Conservation (phyloP, 108 stramenopile species). For the Bacterosira constricta region DNA sequence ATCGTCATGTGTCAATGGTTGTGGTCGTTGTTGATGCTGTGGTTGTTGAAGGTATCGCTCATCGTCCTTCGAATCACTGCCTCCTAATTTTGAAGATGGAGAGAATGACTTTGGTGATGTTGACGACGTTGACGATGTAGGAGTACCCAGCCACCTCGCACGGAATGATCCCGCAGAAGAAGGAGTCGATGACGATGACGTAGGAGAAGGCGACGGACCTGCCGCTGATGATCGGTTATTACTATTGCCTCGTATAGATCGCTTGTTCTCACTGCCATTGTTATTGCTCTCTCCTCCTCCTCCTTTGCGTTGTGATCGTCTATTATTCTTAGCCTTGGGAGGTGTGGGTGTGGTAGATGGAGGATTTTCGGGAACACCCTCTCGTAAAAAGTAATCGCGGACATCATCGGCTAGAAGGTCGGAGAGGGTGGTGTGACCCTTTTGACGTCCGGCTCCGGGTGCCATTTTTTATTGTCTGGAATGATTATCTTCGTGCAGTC, state of each 20-base stretch:
- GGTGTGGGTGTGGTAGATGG: not conserved
- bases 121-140: too few species aligned
- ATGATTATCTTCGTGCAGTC: too few species aligned
- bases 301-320: not conserved
- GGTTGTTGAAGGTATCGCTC: too few species aligned
- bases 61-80: too few species aligned
- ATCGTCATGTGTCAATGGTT: too few species aligned
- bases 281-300: not conserved
- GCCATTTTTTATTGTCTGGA: too few species aligned
- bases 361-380: conserved; percentile 11
- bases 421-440: conserved; percentile 18
- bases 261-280: not conserved
- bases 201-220: not conserved
- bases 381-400: conserved; percentile 39
- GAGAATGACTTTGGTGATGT: too few species aligned
- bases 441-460: not conserved
- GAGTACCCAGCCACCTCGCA: not conserved
- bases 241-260: not conserved
- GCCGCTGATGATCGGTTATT: not conserved
- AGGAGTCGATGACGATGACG: not conserved
- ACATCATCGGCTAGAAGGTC: conserved; percentile 47
- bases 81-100: too few species aligned
- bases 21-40: too few species aligned
- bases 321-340: not conserved
- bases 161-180: not conserved